Evolutionary conservation across 192 early-diverging fungal species (phyloP), one percentile per base, ranked within the genome.

Genomic region (Coemansia sp.): DNA sequence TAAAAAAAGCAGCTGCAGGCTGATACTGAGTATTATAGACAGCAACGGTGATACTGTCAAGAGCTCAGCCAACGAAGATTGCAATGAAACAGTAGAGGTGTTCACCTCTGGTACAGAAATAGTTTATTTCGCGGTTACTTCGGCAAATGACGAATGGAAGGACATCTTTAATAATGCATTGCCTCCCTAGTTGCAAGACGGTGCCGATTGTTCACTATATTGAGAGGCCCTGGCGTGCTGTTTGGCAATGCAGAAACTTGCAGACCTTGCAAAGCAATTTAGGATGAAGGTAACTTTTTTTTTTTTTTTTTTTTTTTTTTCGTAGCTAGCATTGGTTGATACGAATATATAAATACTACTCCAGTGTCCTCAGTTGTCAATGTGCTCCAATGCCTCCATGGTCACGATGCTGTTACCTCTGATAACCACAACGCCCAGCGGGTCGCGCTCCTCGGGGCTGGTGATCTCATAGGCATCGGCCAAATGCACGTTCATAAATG

Each of bases 401-500:
- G 87, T 71, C 3, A 88, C 77, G 42, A 92, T 87, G 66, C 89
- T 90, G 81, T 90, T 92, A 41, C 91, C 91, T 59, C 91, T 88
- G 58, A 91, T 81, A 7, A 92, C 96, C 62, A 96, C 88, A 75
- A 91, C 96, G 55, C 96, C 95, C 48, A 99, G 91, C 0, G 85
- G 65, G n/a, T 83, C 64, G 45, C 84, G 87, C 62, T 93, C 88
- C 23, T 84, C 85, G 2, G 85, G 86, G 7, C 82, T 83, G 16
- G 90, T 77, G 61, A 91, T 89, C 74, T 99, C 96, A 31, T 89
- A 83, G 25, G 95, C 87, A 41, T 98, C 93, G 62, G 94, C 96
- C 66, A 99, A 76, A 35, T 98, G 95, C 66, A 99, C 72, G 85
- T 99, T 99, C 97, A 99, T 96, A 83, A 98, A 99, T 18, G 97